Evolutionary conservation across 1,284 basidiomycete genomes (phyloP).

Genomic region (Cryptococcus floricola): DNA sequence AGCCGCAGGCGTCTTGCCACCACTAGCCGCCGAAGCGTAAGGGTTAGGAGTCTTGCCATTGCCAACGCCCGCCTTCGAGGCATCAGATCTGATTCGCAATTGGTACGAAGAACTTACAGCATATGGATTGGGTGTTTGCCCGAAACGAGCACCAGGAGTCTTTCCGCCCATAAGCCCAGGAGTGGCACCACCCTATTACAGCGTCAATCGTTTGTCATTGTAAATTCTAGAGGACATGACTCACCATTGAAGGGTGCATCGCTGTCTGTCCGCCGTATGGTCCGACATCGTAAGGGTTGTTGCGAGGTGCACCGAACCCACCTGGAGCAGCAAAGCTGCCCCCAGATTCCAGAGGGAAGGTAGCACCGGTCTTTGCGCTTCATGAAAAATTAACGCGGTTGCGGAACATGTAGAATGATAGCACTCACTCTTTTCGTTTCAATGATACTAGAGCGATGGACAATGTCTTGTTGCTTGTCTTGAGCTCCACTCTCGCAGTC

Average conservation of each 20-base stretch:
- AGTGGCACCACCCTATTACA: slow-evolving; percentile 29
- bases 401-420: not conserved
- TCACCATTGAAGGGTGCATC: slow-evolving; percentile 10
- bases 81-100: slow-evolving; percentile 27
- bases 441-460: slow-evolving; percentile 79
- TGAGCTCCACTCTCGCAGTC: slow-evolving; percentile 83
- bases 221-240: not conserved
- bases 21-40: slow-evolving; percentile 54
- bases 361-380: slow-evolving; percentile 53
- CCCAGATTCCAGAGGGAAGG: slow-evolving; percentile 37
- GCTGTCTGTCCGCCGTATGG: slow-evolving; percentile 26
- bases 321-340: slow-evolving; percentile 10
- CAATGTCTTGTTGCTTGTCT: slow-evolving; percentile 85
- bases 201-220: too few relatives aligned
- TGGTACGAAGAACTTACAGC: slow-evolving; percentile 55
- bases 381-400: slow-evolving; percentile 23
- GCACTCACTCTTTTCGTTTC: slow-evolving; percentile 68
- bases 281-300: slow-evolving; percentile 41
- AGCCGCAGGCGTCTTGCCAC: slow-evolving; percentile 53
- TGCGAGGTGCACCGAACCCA: slow-evolving; percentile 53
- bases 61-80: slow-evolving; percentile 2
- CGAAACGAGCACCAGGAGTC: slow-evolving; percentile 48
- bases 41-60: slow-evolving; percentile 60
- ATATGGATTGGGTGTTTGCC: slow-evolving; percentile 69
- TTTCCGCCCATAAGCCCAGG: slow-evolving; percentile 33